phyloP scores from a whole-genome alignment of 176 grass and related monocot genomes.

The Puya raimondii region DNA sequence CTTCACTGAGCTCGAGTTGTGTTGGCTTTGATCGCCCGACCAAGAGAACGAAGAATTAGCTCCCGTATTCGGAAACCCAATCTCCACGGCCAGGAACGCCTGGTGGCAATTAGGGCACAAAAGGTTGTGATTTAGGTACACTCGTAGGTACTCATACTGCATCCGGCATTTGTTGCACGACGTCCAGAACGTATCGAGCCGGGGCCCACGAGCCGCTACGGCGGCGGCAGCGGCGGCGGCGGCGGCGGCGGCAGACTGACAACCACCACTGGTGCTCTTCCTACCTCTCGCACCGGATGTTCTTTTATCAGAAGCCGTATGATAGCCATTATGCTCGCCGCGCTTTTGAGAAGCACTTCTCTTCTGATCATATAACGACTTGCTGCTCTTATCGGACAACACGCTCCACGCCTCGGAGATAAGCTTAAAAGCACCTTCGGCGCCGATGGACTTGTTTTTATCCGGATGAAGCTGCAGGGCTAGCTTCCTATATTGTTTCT shows the following conservation, averaged over 20 bases:
- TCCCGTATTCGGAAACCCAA: constrained; percentile 49
- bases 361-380: constrained; percentile 67
- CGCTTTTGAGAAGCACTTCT: constrained; percentile 26
- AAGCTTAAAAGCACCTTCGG: constrained; percentile 72
- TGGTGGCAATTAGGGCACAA: constrained; percentile 85
- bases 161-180: constrained; percentile 84
- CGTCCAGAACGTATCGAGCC: constrained; percentile 78
- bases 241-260: not conserved
- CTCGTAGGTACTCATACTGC: constrained; percentile 90
- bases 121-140: constrained; percentile 89
- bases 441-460: constrained; percentile 83
- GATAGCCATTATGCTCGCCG: constrained; percentile 51
- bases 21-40: constrained; percentile 43
- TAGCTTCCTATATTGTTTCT: constrained; percentile 85
- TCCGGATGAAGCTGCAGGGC: constrained; percentile 82
- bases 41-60: constrained; percentile 47
- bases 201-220: constrained; percentile 30
- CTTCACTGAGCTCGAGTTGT: constrained; percentile 39
- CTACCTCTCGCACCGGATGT: constrained; percentile 60
- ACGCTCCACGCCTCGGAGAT: constrained; percentile 90
- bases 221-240: constrained; percentile 18
- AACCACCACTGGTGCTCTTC: constrained; percentile 15
- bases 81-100: constrained; percentile 78
- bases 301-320: constrained; percentile 40
- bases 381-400: constrained; percentile 67